Evolutionary conservation across 2,329 filamentous ascomycete genomes (phyloP), one percentile per base, ranked within the genome.

Genomic region (Fusarium tuaranense): DNA sequence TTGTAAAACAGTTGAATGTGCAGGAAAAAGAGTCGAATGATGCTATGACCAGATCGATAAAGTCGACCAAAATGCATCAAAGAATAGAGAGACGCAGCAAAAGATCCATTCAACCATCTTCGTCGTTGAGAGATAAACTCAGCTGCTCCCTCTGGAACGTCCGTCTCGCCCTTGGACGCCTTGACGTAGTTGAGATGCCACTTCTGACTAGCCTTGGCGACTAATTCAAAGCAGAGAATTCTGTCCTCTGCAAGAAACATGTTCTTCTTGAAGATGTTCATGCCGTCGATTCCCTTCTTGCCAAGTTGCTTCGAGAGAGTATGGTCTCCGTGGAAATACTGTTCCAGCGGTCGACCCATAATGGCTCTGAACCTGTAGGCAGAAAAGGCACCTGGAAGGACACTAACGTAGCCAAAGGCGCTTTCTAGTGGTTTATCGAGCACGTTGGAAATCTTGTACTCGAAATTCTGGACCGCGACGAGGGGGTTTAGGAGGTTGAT

Each of bases 241-340:
- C 76, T 67, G 27, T 78, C 76, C 60, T 78, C 76, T 55, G 76
- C 76, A 51, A 78, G 61, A 38, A 78, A 78, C 76, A 78, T 78
- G 67, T 78, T 78, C 74, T 78, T 78, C 67, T 78, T 78, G 72
- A 78, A 78, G 53, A 78, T 78, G 7, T 78, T 78, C 76, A 78
- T 78, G 12, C 76, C 76, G 36, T 78, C 76, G 14, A 78, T 78
- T 25, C 76, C 76, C 70, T 78, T 78, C 66, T 78, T 78, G 59
- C 76, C 76, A 7, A 78, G 51, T 3, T 73, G 60, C 41, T 78
- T 78, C 8, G 76, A 78, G 12, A 78, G 76, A 20, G 76, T 78
- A 7, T 78, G 76, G 34, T 78, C 76, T 12, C 76, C 76, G 32
- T 78, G 76, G 53, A 78, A 78, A 69, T 78, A 78, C 59, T 78